Percentiles rank a stretch among this genome's conserved stretches.
phyloP scores from a whole-genome alignment of 768 basidiomycete species.

The Russula sp. region DNA sequence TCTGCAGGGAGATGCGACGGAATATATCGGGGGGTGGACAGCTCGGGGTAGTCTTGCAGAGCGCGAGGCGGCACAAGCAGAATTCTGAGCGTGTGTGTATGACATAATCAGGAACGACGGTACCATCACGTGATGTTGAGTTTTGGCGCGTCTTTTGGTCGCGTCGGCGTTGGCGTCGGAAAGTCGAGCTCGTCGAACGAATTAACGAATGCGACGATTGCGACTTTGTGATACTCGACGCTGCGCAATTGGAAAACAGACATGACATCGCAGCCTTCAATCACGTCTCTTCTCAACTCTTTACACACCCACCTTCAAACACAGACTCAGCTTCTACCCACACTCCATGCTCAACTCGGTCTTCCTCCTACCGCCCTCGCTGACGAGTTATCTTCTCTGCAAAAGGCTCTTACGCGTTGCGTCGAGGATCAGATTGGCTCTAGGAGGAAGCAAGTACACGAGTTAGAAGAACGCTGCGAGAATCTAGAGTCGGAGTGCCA shows the following conservation, averaged over 20 bases:
- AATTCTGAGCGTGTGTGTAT: slow-evolving; percentile 35
- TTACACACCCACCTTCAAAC: slow-evolving; percentile 72
- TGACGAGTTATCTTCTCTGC: slow-evolving; percentile 69
- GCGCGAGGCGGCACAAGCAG: slow-evolving; percentile 50
- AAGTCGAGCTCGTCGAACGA: not conserved
- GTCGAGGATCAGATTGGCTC: slow-evolving; percentile 69
- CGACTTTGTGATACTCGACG: not conserved
- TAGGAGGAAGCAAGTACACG: slow-evolving; percentile 70
- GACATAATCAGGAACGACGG: not conserved
- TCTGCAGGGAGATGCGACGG: slow-evolving; percentile 28
- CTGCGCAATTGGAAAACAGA: not conserved
- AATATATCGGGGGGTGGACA: slow-evolving; percentile 50
- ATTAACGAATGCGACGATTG: not conserved
- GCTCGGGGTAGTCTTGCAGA: slow-evolving; percentile 68
- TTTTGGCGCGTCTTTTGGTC: slow-evolving; percentile 7
- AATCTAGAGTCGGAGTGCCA: slow-evolving; percentile 58
- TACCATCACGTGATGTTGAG: slow-evolving; percentile 20
- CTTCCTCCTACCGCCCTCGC: slow-evolving; percentile 73
- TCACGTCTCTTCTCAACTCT: slow-evolving; percentile 69
- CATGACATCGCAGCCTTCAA: slow-evolving; percentile 22
- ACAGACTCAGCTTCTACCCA: slow-evolving; percentile 77
- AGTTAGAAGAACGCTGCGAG: slow-evolving; percentile 60
- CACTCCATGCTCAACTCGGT: slow-evolving; percentile 78
- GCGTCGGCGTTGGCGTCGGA: not conserved
- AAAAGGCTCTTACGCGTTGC: slow-evolving; percentile 66